Evolutionary conservation across 2,329 filamentous ascomycete species (phyloP), one percentile per base, ranked within the genome.

Genomic region (Aspergillus sp.): DNA sequence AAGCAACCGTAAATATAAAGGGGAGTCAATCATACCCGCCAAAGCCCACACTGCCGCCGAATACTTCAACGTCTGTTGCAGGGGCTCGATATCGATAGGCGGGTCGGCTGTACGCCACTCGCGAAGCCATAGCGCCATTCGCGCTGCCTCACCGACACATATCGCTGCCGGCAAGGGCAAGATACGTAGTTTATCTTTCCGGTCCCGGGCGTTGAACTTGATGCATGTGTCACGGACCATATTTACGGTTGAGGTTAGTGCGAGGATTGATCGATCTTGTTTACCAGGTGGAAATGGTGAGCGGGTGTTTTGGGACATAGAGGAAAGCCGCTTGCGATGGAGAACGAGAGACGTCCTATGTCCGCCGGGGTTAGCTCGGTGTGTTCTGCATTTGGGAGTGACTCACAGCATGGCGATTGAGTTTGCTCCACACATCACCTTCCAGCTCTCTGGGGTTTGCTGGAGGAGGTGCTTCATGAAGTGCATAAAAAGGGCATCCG

Each of bases 141-240:
- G 39, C 2, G 22, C 47, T 12, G 57, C 46, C 15, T 59, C 57
- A 4, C 57, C 57, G 0, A 34, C 37, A 17, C 51, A 55, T 8
- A 59, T 48, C 0, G 51, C 19, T 0, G 58, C 51, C 11, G 51
- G 58, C 11, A 60, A n/a, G 1, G 55, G 58, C 24, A 60, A 55
- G 22, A 51, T 55, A 1, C 34, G 33, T 4, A 54, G 44, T 27
- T 55, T 60, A 0, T 39, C 22, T 0, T 5, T 20, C 3, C 11
- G 19, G 11, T 22, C 19, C 4, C 51, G 40, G 2, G 57, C 46
- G n/a, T 51, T 27, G 17, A 56, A 59, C n/a, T 56, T 56, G 17
- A 19, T 24, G 20, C 41, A 56, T 20, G 56, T 59, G 15, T 59
- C 57, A 12, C 39, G 20, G 15, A 59, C 52, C 52, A 59, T 59